phyloP scores from a whole-genome alignment of 2,329 filamentous ascomycete genomes.

The Rutstroemia sp. region DNA sequence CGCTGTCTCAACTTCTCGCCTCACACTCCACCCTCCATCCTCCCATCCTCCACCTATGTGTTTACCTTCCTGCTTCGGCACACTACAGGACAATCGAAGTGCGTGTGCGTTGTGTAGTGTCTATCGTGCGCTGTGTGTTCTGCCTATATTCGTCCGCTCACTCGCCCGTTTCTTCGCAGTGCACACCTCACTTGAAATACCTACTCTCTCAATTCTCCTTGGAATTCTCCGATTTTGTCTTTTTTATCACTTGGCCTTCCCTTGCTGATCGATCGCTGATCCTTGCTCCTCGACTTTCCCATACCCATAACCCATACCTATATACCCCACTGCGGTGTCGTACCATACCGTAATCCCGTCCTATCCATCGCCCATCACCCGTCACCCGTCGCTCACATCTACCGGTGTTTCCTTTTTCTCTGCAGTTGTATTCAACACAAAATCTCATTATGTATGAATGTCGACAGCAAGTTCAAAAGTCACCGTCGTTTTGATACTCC shows the following conservation, averaged over 20 bases:
- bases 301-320: neutral
- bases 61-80: no score
- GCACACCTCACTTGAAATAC: neutral
- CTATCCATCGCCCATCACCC: neutral
- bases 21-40: no score
- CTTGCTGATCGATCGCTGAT: neutral
- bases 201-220: neutral
- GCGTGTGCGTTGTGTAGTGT: no score
- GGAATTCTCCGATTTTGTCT: neutral
- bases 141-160: neutral
- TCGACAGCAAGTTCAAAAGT: constrained; percentile 2
- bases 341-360: neutral
- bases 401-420: no score
- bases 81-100: no score
- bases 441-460: constrained; percentile 6
- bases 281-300: neutral
- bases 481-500: neutral
- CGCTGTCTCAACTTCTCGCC: no score
- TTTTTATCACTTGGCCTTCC: neutral
- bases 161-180: neutral
- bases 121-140: no score
- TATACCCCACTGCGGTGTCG: neutral
- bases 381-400: no score
- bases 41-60: no score
- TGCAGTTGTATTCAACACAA: neutral